A percentile compares a stretch with the other conserved stretches of the same genome.
Conservation (phyloP, 75 land plant species). For the Adiantum capillusveneris region DNA sequence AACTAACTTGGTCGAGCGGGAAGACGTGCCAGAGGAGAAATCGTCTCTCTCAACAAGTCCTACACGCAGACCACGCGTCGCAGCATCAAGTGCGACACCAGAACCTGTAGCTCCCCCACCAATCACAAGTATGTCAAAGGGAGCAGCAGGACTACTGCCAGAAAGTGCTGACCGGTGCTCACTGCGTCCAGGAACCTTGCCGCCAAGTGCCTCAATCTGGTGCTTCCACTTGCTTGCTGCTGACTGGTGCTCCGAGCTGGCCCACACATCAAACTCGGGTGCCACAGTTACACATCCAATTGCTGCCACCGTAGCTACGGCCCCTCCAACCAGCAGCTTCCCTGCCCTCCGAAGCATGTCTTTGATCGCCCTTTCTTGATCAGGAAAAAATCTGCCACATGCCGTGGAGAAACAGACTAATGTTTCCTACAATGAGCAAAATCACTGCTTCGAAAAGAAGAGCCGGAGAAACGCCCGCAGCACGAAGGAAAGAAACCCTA, state of each 20-base stretch:
- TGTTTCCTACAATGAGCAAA: too few relatives aligned
- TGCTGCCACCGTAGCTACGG: too few relatives aligned
- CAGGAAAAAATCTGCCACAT: too few relatives aligned
- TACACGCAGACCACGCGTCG: slow-evolving; percentile 77
- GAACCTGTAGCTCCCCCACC: slow-evolving; percentile 98
- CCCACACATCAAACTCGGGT: too few relatives aligned
- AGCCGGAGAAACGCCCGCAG: too few relatives aligned
- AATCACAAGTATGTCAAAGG: slow-evolving; percentile 74
- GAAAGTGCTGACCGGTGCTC: slow-evolving; percentile 64
- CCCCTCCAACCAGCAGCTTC: too few relatives aligned
- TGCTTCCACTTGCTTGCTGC: slow-evolving; percentile 1
- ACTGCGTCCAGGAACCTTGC: slow-evolving; percentile 51
- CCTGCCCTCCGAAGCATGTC: too few relatives aligned
- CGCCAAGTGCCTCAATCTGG: slow-evolving; percentile 41
- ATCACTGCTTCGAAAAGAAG: too few relatives aligned
- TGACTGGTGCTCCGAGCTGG: background rate
- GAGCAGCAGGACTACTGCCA: slow-evolving; percentile 43
- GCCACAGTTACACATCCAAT: too few relatives aligned
- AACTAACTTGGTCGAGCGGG: slow-evolving; percentile 87
- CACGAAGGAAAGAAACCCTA: too few relatives aligned
- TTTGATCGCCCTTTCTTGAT: too few relatives aligned
- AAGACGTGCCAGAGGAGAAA: slow-evolving; percentile 92
- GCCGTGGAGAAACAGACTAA: too few relatives aligned
- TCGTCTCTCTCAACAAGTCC: slow-evolving; percentile 98
- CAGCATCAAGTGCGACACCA: slow-evolving; percentile 93